phyloP scores from a whole-genome alignment of 768 basidiomycete species.

The Termitomyces sp. region DNA sequence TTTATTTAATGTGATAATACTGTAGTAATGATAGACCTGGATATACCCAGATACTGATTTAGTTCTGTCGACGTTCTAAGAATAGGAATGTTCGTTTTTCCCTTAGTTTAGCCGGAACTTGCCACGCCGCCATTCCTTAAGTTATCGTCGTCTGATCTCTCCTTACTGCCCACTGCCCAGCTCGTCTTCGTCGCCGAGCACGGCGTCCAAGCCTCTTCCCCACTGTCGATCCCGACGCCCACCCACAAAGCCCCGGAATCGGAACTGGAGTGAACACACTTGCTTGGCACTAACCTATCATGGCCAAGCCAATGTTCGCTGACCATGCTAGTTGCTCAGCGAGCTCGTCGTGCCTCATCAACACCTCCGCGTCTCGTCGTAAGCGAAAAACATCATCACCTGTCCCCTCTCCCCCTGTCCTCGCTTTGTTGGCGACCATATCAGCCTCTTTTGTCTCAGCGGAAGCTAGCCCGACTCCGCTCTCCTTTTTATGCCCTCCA shows the following conservation, averaged over 20 bases:
- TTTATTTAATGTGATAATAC: constrained; percentile 18
- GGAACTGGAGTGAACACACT: constrained; percentile 24
- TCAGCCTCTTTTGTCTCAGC: constrained; percentile 43
- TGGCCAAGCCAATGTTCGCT: constrained; percentile 53
- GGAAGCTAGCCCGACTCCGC: constrained; percentile 50
- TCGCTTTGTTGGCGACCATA: constrained; percentile 56
- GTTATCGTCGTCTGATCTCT: constrained; percentile 10
- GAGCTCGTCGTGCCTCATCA: constrained; percentile 10
- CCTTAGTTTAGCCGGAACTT: constrained; percentile 15
- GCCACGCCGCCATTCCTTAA: neutral
- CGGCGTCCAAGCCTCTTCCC: constrained; percentile 14
- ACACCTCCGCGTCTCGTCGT: constrained; percentile 2
- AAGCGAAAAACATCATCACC: constrained; percentile 15
- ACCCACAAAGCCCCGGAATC: constrained; percentile 8
- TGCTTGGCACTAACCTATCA: constrained; percentile 35
- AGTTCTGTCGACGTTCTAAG: constrained; percentile 6
- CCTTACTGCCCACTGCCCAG: constrained; percentile 8
- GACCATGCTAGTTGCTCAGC: constrained; percentile 20
- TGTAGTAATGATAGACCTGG: too few relatives aligned
- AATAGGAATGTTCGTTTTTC: constrained; percentile 11
- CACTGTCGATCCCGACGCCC: constrained; percentile 19
- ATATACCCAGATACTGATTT: neutral
- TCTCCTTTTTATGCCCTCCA: constrained; percentile 60
- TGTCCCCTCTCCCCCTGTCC: constrained; percentile 46
- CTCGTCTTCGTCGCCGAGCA: constrained; percentile 14